These are phyloP conservation scores for Chlamydomonas applanata DNA, from an alignment of 139 green algal genomes.

Conservation along the genomic window DNA sequence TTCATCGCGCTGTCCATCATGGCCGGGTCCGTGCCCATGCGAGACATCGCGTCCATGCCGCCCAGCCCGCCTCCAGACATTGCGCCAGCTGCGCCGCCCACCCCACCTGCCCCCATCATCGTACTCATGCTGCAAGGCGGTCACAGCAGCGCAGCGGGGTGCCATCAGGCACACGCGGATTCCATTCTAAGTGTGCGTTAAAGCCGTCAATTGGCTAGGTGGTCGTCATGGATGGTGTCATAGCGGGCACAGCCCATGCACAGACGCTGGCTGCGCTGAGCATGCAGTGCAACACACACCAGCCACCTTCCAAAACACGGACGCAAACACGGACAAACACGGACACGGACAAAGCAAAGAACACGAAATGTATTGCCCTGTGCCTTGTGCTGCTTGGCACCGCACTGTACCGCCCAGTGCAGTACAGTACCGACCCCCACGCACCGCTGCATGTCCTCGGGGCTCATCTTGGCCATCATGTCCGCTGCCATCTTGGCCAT, in stretches of 20 bases:
- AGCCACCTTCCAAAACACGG: not conserved
- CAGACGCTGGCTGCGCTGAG: too few species aligned
- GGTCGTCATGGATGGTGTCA: too few species aligned
- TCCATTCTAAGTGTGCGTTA: too few species aligned
- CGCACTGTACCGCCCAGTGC: not conserved
- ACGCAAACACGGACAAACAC: conserved; percentile 1
- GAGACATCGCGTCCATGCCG: not conserved
- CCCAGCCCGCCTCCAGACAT: not conserved
- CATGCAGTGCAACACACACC: too few species aligned
- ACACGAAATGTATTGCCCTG: not conserved
- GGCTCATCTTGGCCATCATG: conserved; percentile 25
- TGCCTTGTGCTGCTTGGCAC: too few species aligned
- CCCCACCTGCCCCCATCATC: not conserved
- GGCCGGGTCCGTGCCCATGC: conserved; percentile 1
- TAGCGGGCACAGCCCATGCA: too few species aligned
- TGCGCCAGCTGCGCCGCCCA: too few species aligned
- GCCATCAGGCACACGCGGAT: too few species aligned
- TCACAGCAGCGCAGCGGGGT: not conserved
- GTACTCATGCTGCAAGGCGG: not conserved
- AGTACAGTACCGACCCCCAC: not conserved
- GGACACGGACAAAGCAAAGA: not conserved
- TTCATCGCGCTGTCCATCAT: conserved; percentile 37
- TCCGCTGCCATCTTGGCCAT: conserved; percentile 31
- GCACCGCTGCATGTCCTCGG: conserved; percentile 27
- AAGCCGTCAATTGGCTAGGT: too few species aligned